Evolutionary conservation across 164 flowering plant genomes (phyloP).

Genomic region (Magnolia changhungtana): DNA sequence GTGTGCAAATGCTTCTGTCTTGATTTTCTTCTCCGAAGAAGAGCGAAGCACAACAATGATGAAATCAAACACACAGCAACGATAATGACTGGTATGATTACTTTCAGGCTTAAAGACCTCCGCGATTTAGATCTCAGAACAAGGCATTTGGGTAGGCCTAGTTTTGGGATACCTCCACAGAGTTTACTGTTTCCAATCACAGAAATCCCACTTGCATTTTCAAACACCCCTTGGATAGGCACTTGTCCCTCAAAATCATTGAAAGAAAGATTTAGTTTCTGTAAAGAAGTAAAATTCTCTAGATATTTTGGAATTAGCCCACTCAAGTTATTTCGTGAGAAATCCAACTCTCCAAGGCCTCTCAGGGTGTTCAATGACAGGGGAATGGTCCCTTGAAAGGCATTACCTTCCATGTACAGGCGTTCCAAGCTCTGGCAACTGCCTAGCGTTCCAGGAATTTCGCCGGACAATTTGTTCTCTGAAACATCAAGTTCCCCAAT

Average conservation of each 20-base stretch:
- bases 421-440: slow-evolving; percentile 16
- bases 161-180: slow-evolving; percentile 14
- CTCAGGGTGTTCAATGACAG: not conserved
- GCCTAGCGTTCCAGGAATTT: slow-evolving; percentile 28
- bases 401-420: slow-evolving; percentile 22
- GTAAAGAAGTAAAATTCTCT: slow-evolving; percentile 14
- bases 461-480: slow-evolving; percentile 29
- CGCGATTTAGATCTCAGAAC: not conserved
- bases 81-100: not conserved
- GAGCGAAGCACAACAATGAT: not conserved
- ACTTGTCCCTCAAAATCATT: slow-evolving; percentile 17
- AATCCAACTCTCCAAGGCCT: slow-evolving; percentile 15
- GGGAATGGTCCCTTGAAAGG: slow-evolving; percentile 31
- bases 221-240: slow-evolving; percentile 9
- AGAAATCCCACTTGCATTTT: slow-evolving; percentile 9
- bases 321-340: slow-evolving; percentile 23
- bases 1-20: too few species aligned
- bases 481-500: slow-evolving; percentile 23
- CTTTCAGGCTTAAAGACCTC: not conserved
- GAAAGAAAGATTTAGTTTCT: slow-evolving; percentile 14
- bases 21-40: too few species aligned
- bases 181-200: slow-evolving; percentile 12
- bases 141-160: slow-evolving; percentile 11
- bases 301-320: slow-evolving; percentile 13
- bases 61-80: not conserved